phyloP scores from a whole-genome alignment of 208 protist species.

The Leishmania arabica region DNA sequence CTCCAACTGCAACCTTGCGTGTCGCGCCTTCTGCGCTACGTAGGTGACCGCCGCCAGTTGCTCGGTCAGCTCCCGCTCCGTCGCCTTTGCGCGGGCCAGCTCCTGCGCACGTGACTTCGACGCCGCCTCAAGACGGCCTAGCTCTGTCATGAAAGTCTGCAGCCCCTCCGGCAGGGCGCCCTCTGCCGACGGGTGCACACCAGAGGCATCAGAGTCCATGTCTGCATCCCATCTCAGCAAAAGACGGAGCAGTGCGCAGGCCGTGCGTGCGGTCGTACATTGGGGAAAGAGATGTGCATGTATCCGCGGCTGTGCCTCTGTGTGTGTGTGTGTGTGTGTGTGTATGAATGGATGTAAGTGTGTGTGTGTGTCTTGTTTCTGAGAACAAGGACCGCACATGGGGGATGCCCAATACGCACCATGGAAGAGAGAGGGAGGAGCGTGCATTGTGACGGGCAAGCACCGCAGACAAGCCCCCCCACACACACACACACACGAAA shows the following conservation, averaged over 20 bases:
- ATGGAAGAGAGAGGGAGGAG: background rate
- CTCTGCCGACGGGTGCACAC: background rate
- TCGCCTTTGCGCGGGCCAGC: constrained; percentile 5
- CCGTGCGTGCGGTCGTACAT: background rate
- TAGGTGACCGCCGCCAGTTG: background rate
- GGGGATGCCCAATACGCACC: background rate
- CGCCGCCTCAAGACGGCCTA: constrained; percentile 19
- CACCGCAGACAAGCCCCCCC: too few species aligned
- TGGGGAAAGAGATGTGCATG: background rate
- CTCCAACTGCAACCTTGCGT: constrained; percentile 20
- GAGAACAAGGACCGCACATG: background rate
- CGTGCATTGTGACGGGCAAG: background rate
- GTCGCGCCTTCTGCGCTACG: constrained; percentile 6
- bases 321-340: too few species aligned
- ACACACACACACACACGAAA: too few species aligned
- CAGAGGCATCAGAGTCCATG: background rate
- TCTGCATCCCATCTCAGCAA: background rate
- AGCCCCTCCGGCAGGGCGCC: background rate
- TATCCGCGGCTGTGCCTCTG: background rate
- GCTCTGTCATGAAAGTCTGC: constrained; percentile 29
- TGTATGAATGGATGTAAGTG: too few species aligned
- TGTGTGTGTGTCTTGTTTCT: background rate
- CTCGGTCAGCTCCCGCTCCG: constrained; percentile 6
- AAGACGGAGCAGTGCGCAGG: background rate
- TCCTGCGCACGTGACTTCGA: constrained; percentile 6